These are phyloP conservation scores for Backusella australiensis DNA, from an alignment of 192 early-diverging fungal genomes.

Conservation along the genomic window DNA sequence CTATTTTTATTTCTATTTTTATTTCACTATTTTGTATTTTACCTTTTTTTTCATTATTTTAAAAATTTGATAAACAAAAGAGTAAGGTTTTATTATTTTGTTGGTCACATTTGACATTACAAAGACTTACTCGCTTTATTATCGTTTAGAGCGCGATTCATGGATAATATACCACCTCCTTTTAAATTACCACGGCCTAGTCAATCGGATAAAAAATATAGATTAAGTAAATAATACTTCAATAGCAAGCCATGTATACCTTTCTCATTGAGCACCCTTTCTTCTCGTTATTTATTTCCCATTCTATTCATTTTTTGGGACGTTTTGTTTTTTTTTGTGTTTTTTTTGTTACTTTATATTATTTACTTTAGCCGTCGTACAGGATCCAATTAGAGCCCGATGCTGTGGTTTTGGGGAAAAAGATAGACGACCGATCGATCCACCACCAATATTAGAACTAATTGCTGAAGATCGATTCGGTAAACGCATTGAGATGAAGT, in stretches of 20 bases:
- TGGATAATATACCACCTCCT: neutral
- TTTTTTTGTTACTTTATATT: constrained; percentile 17
- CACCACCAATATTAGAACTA: constrained; percentile 68
- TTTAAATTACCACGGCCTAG: constrained; percentile 3
- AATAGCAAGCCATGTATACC: neutral
- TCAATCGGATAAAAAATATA: neutral
- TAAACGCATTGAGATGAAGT: constrained; percentile 41
- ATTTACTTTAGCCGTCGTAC: constrained; percentile 40
- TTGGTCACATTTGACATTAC: neutral
- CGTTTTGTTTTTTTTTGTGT: neutral
- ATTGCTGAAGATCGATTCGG: constrained; percentile 55
- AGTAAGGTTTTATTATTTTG: neutral
- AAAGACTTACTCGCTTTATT: neutral
- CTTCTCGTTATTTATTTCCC: neutral
- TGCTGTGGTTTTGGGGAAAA: constrained; percentile 81
- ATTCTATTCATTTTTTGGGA: neutral
- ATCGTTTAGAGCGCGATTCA: neutral
- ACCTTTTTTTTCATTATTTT: neutral
- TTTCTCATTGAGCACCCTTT: neutral
- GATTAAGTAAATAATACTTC: constrained; percentile 1
- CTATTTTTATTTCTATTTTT: neutral
- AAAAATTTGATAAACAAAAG: neutral
- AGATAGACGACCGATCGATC: constrained; percentile 71
- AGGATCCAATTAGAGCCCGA: constrained; percentile 63
- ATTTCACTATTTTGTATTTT: neutral